Evolutionary conservation across 371 early-diverging fungal genomes (phyloP).

Genomic region (Nematocida homosporus): DNA sequence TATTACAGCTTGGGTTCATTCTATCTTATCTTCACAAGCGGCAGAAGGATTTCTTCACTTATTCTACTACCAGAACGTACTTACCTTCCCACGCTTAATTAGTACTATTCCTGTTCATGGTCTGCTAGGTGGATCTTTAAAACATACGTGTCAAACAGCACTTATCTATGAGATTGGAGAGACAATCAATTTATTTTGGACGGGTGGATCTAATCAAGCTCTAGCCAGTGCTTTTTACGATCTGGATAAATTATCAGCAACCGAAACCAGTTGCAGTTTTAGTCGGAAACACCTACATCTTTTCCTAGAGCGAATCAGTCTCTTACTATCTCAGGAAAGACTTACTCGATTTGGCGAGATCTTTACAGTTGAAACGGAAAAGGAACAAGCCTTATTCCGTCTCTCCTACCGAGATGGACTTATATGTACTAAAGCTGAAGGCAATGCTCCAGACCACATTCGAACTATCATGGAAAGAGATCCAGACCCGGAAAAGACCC

Average conservation of each 20-base stretch:
- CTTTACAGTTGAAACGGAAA: background rate
- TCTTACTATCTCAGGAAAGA: constrained; percentile 29
- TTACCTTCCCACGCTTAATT: constrained; percentile 19
- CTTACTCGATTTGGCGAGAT: background rate
- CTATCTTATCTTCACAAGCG: background rate
- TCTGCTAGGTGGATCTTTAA: constrained; percentile 20
- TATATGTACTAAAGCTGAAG: constrained; percentile 16
- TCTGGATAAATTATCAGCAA: constrained; percentile 4
- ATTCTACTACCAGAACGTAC: constrained; percentile 1
- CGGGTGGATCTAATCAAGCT: background rate
- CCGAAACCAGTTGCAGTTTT: background rate
- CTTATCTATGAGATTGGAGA: constrained; percentile 8
- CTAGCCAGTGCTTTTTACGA: background rate
- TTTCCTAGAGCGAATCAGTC: constrained; percentile 3
- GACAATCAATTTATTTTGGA: constrained; percentile 15
- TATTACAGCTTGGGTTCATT: constrained; percentile 4
- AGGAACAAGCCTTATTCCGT: background rate
- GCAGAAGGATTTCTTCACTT: background rate
- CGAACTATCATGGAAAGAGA: constrained; percentile 1
- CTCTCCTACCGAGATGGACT: background rate
- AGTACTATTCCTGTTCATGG: constrained; percentile 24
- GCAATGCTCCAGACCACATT: background rate
- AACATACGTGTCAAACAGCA: constrained; percentile 1
- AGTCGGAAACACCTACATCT: background rate
- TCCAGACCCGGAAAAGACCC: constrained; percentile 25